Evolutionary conservation across 495 filamentous ascomycete genomes (phyloP).

Genomic region (Neurospora africana): DNA sequence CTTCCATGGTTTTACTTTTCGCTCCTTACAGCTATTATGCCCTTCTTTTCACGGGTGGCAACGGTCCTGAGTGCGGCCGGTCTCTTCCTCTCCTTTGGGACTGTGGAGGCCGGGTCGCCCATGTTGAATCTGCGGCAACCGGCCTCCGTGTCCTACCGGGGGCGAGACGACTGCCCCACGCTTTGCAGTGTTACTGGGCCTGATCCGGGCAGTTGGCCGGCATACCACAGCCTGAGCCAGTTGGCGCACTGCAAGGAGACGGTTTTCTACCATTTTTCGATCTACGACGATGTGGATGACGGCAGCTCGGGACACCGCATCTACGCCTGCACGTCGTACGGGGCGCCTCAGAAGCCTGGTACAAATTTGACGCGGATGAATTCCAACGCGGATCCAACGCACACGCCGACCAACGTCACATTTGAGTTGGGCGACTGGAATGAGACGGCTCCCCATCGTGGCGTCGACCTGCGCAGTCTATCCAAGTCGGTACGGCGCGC

Average conservation of each 20-base stretch:
- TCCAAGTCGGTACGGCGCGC: not conserved
- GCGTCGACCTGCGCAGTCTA: not conserved
- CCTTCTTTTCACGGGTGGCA: not conserved
- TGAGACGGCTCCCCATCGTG: not conserved
- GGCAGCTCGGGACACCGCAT: conserved; percentile 15
- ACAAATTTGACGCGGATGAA: not conserved
- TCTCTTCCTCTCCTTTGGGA: not conserved
- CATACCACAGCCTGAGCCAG: conserved; percentile 18
- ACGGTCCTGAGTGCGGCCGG: not conserved
- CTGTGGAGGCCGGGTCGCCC: not conserved
- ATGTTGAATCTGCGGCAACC: not conserved
- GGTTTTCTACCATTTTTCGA: conserved; percentile 22
- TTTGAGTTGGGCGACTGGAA: conserved; percentile 4
- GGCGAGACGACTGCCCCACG: conserved; percentile 16
- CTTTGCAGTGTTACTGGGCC: conserved; percentile 22
- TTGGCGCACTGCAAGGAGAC: conserved; percentile 16
- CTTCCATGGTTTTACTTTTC: not conserved
- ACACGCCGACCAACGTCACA: not conserved
- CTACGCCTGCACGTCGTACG: conserved; percentile 23
- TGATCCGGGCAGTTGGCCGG: conserved; percentile 21
- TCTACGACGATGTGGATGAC: conserved; percentile 26
- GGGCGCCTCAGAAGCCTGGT: not conserved
- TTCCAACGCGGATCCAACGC: not conserved
- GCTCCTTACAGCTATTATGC: not conserved
- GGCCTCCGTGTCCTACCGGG: not conserved